Base-by-base conservation (phyloP, 2,329 filamentous ascomycete genomes). In the Colletotrichum lentis region DNA sequence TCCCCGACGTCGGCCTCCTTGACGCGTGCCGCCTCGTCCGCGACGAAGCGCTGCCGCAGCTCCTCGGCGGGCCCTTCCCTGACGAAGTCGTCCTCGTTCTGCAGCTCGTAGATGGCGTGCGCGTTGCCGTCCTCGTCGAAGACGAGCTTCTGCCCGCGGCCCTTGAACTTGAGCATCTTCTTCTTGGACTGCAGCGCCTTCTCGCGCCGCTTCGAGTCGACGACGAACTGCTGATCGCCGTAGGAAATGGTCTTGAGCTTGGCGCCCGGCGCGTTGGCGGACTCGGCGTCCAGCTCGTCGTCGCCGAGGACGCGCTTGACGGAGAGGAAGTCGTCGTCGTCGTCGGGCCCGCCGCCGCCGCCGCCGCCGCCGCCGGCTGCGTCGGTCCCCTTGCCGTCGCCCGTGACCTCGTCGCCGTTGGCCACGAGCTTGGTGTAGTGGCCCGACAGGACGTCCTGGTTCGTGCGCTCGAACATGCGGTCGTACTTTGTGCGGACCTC, bases 181-280 rank as follows among this genome's bases (percentile, higher is more conserved):
- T 97, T 97, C 85, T 97, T 98, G 22, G 92, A 96, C 75, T 91
- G 91, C 72, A 98, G 87, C n/a, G 97, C 86, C 82, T 97, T 98
- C 80, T 97, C 95, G 72, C 94, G 90, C 27, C 96, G 93, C 79
- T 98, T 96, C 14, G 94, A 97, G 81, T 99, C 96, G 70, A 99
- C 89, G 22, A 97, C 82, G 52, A 97, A 84, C 2, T 92, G 88
- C 35, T 91, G 88, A 56, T 91, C 88, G 70, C 90, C 90, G 14
- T 91, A 84, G 46, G 86, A 80, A 56, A 97, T 84, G 2, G 89
- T 84, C 79, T 89, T 91, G 58, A 81, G 80, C 53, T 78, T 75
- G 27, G 56, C n/a, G 6, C 52, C 67, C 2, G 80, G 78, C 4
- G 78, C 80, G 44, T 79, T 78, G 4, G 77, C 80, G 11, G 83